Conservation (phyloP, 768 basidiomycete genomes). For the Suillus cothurnatus region DNA sequence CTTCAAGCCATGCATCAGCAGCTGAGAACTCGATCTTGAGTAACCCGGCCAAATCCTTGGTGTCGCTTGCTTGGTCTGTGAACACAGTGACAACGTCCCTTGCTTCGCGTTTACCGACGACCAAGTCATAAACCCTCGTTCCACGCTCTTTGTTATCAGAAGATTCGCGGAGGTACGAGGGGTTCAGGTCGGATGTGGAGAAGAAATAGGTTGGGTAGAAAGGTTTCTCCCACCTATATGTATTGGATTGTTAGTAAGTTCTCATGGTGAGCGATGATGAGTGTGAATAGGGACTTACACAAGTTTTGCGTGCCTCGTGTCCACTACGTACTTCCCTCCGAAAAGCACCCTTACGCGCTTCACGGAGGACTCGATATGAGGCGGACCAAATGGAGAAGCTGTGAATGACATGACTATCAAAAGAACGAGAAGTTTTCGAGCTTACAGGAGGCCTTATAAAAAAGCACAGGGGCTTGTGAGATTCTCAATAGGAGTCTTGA, state of each 20-base stretch:
- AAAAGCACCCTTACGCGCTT: slow-evolving; percentile 34
- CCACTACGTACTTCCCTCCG: slow-evolving; percentile 52
- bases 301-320: slow-evolving; percentile 52
- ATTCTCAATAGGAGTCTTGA: neutral
- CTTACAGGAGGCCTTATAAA: neutral
- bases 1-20: slow-evolving; percentile 44
- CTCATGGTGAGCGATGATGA: neutral
- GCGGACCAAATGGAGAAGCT: slow-evolving; percentile 38
- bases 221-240: slow-evolving; percentile 55
- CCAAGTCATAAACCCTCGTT: slow-evolving; percentile 46
- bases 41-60: slow-evolving; percentile 45
- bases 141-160: slow-evolving; percentile 33
- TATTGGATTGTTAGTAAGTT: neutral
- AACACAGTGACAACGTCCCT: slow-evolving; percentile 41
- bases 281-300: slow-evolving; percentile 24
- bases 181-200: slow-evolving; percentile 43
- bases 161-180: slow-evolving; percentile 40
- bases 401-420: slow-evolving; percentile 9
- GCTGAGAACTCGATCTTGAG: slow-evolving; percentile 50
- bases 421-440: neutral
- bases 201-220: slow-evolving; percentile 62
- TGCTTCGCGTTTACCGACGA: slow-evolving; percentile 42
- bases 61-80: slow-evolving; percentile 26
- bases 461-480: neutral
- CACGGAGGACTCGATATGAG: neutral